Evolutionary conservation across 257 asterid species (phyloP).

Genomic region (Plantago elongata): DNA sequence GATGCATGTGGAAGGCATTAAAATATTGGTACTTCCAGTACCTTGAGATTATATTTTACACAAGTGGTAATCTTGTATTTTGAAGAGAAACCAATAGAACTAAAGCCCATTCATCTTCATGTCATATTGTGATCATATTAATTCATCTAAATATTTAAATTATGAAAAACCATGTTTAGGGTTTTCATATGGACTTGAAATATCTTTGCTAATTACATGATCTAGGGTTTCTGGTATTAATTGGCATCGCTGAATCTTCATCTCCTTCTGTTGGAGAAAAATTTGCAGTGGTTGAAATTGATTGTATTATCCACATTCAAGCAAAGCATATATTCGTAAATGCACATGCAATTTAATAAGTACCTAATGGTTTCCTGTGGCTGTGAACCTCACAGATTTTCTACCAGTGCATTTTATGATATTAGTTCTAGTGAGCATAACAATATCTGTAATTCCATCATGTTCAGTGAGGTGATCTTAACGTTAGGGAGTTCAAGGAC

Average conservation of each 20-base stretch:
- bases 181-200: no score
- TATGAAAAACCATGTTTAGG: neutral
- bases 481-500: conserved; percentile 96
- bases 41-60: neutral
- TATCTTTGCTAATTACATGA: no score
- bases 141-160: neutral
- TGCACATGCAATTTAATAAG: conserved; percentile 8
- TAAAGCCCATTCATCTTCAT: neutral
- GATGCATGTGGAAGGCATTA: neutral
- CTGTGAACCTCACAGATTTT: neutral
- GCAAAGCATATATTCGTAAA: neutral
- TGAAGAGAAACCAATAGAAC: neutral
- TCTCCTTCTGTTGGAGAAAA: neutral
- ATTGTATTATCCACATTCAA: neutral
- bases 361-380: neutral
- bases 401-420: conserved; percentile 11
- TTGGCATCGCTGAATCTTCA: neutral
- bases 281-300: neutral
- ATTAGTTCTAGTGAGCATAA: neutral
- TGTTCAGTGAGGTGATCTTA: conserved; percentile 92
- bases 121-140: neutral
- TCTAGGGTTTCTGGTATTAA: neutral
- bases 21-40: neutral
- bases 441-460: conserved; percentile 9
- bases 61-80: neutral